Evolutionary conservation across 2,329 filamentous ascomycete species (phyloP), one percentile per base, ranked within the genome.

Genomic region (Fusarium brachygibbosum): DNA sequence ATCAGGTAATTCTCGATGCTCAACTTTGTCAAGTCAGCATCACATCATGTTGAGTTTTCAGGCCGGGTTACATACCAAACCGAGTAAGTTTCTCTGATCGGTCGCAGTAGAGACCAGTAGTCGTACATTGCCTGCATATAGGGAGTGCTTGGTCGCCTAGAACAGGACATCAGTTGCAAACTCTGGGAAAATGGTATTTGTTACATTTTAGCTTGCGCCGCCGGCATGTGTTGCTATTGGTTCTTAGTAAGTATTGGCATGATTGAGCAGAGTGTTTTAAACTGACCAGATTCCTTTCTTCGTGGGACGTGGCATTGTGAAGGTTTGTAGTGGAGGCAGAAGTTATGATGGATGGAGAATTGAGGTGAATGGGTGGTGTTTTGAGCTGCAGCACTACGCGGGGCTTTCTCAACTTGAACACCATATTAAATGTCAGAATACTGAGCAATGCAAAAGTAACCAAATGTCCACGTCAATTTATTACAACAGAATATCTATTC

Each of bases 151-250:
- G 76, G 35, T 78, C 76, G 37, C 80, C 80, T 81, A 13, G 5
- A 6, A 6, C 7, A 6, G 25, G 25, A 34, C 10, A 45, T 64
- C 23, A 74, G 58, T 19, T 19, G 34, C 19, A 28, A 12, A 4
- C 13, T 29, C 38, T 11, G 13, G 8, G 8, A 31, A 23, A 19
- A 19, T 11, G 25, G 5, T n/a, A n/a, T n/a, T n/a, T n/a, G n/a
- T 13, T 61, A 78, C 79, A 81, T 59, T 79, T 80, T 3, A 80
- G 58, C 56, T 81, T 81, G 50, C 79, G 79, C 13, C 73, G 69
- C 5, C 79, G 77, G 52, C 79, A 81, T 3, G 78, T 80, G 44
- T 81, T 78, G 66, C 79, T 81, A 34, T 21, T 11, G 3, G 0
- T 3, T 11, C 9, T 54, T 8, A 57, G n/a, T 8, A n/a, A 28